Evolutionary conservation across 495 filamentous ascomycete genomes (phyloP).

Genomic region (Jackrogersella minutella): DNA sequence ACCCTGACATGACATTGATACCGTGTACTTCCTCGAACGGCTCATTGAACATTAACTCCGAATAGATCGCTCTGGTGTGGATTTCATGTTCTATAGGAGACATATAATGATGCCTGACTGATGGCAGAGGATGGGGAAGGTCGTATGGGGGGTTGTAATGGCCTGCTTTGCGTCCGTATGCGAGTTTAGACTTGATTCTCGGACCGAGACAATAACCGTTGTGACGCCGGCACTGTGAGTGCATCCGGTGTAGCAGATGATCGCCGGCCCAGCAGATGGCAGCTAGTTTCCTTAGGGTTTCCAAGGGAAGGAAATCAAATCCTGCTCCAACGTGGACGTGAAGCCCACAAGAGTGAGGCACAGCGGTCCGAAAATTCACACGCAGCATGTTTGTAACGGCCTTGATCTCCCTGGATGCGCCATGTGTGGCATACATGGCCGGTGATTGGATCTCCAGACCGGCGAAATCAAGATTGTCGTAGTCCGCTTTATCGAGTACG

Average conservation of each 20-base stretch:
- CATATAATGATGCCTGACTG: background rate
- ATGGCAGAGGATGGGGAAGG: background rate
- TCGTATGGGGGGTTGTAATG: background rate
- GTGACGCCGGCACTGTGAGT: background rate
- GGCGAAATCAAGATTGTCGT: background rate
- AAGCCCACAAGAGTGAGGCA: conserved; percentile 4
- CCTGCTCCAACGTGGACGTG: conserved; percentile 11
- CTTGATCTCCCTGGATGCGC: conserved; percentile 10
- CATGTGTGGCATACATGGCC: conserved; percentile 4
- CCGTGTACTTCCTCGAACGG: background rate
- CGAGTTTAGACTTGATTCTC: background rate
- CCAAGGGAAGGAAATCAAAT: background rate
- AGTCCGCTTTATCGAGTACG: background rate
- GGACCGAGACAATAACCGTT: background rate
- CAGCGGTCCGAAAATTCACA: background rate
- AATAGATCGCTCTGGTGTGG: background rate
- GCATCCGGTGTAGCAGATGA: conserved; percentile 5
- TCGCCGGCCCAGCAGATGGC: conserved; percentile 14
- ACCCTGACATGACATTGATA: background rate
- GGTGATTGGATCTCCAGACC: conserved; percentile 7
- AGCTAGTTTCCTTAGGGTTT: background rate
- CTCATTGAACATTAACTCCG: background rate
- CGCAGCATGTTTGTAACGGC: conserved; percentile 13
- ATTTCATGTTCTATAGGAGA: background rate
- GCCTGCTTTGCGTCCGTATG: background rate